These are phyloP conservation scores for Penicillium expansum DNA, from an alignment of 2,329 filamentous ascomycete species.

Conservation along the genomic window DNA sequence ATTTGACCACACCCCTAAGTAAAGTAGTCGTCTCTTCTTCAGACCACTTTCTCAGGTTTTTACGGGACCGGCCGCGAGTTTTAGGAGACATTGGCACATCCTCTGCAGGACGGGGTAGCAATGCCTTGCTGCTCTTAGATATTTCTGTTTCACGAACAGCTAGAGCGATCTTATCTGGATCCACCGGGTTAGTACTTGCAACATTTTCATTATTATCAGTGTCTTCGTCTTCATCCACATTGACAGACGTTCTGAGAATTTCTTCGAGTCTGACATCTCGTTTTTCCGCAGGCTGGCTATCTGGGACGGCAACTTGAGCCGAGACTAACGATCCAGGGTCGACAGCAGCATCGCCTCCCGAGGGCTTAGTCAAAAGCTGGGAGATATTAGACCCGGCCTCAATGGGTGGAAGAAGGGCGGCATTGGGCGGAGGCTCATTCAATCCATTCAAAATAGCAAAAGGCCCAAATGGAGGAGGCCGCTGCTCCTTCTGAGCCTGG, in stretches of 20 bases:
- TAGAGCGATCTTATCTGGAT: conserved; percentile 4
- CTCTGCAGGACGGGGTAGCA: conserved; percentile 9
- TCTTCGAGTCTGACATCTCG: conserved; percentile 38
- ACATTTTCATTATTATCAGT: conserved; percentile 16
- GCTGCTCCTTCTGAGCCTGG: conserved; percentile 46
- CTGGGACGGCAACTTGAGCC: conserved; percentile 13
- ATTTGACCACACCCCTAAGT: conserved; percentile 57
- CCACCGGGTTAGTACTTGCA: conserved; percentile 9
- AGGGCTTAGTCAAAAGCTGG: conserved; percentile 38
- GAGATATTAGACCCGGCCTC: conserved; percentile 47
- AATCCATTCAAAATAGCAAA: conserved; percentile 57
- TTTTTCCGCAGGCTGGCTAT: conserved; percentile 29
- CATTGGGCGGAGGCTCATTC: conserved; percentile 63
- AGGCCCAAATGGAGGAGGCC: conserved; percentile 44
- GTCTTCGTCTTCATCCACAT: conserved; percentile 16
- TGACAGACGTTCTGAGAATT: conserved; percentile 32
- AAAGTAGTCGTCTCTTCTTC: conserved; percentile 60
- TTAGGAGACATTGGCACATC: conserved; percentile 33
- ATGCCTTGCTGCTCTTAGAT: conserved; percentile 1
- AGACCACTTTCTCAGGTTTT: conserved; percentile 55
- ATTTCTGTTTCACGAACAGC: conserved; percentile 9
- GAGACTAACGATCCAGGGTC: conserved; percentile 23
- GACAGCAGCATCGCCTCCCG: conserved; percentile 24
- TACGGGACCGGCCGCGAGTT: conserved; percentile 44
- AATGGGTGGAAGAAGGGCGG: conserved; percentile 60